Evolutionary conservation across 2,329 filamentous ascomycete genomes (phyloP), one percentile per base, ranked within the genome.

Genomic region (Hypoxylon sp.): DNA sequence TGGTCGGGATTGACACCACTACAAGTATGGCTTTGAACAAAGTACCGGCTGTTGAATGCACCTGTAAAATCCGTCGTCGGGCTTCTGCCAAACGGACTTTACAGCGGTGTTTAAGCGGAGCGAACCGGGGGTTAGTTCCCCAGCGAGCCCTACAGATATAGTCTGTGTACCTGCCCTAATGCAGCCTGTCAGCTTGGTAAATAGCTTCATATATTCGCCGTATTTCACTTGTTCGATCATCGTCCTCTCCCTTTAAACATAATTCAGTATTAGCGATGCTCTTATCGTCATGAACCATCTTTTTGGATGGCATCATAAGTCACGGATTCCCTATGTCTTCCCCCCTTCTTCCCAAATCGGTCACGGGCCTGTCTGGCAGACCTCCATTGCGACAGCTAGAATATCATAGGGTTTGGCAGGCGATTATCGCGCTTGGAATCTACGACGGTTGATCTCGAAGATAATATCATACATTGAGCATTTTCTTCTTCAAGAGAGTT

Each of bases 161-260:
- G 61, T 46, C 39, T 67, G 56, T 47, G 54, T 66, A 3, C 63
- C 58, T 66, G 51, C 29, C 2, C 19, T 14, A 30, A 3, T 9
- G 11, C 16, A 2, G 16, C 8, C 16, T 82, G 73, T 30, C 16
- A 3, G 12, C 55, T 51, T 55, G 34, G 2, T 55, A 41, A 4
- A 65, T 19, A 11, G 61, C 61, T 7, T 8, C 23, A 9, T 45
- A 56, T 16, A 60, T 27, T 6, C 27, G 48, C 6, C 30, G 45
- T 4, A 60, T n/a, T 29, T 65, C 61, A 1, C 43, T 32, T 3
- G 30, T 34, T 37, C 9, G 16, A 11, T 50, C 32, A 1, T 46
- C 46, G 14, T 52, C 41, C 16, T n/a, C 1, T 5, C 25, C 30
- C 34, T 58, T 63, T 4, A 21, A 11, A 14, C 25, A 51, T 21